phyloP scores from a whole-genome alignment of 2,329 filamentous ascomycete genomes.

The Teratosphaeria zuluensis region DNA sequence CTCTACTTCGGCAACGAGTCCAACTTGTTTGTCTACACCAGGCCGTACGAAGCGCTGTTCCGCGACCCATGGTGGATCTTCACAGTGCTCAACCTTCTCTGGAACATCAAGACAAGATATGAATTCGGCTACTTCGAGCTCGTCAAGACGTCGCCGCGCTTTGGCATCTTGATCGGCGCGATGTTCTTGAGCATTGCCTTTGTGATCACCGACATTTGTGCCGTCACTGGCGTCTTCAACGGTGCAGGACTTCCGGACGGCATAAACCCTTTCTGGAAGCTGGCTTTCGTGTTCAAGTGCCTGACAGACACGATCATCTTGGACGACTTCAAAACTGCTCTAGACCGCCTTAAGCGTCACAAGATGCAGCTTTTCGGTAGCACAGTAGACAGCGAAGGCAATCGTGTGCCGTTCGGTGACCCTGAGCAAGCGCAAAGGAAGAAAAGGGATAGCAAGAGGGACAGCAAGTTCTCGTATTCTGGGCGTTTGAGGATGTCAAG shows the following conservation, averaged over 20 bases:
- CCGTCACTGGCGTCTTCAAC: slow-evolving; percentile 39
- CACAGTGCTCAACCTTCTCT: slow-evolving; percentile 50
- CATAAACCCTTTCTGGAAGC: slow-evolving; percentile 59
- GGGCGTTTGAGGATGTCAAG: not conserved
- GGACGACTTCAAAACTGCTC: slow-evolving; percentile 57
- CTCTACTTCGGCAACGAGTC: slow-evolving; percentile 43
- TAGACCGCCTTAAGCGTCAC: slow-evolving; percentile 38
- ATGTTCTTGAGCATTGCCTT: slow-evolving; percentile 54
- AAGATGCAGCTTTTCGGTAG: slow-evolving; percentile 29
- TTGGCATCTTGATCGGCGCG: slow-evolving; percentile 50
- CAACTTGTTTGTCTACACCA: slow-evolving; percentile 43
- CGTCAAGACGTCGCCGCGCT: slow-evolving; percentile 52
- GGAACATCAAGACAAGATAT: slow-evolving; percentile 54
- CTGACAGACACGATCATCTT: slow-evolving; percentile 57
- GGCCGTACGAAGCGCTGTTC: slow-evolving; percentile 52
- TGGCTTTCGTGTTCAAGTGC: slow-evolving; percentile 57
- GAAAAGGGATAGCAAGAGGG: slow-evolving; percentile 7
- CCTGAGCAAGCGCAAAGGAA: slow-evolving; percentile 15
- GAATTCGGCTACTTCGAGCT: slow-evolving; percentile 48
- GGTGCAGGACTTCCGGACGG: slow-evolving; percentile 33
- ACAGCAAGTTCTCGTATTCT: not conserved
- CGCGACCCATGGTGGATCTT: slow-evolving; percentile 62
- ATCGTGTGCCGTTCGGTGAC: slow-evolving; percentile 18
- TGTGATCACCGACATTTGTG: slow-evolving; percentile 51
- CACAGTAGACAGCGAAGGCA: slow-evolving; percentile 15